Evolutionary conservation across 306 rosid species (phyloP), one percentile per base, ranked within the genome.

Genomic region (Citrullus colocynthis): DNA sequence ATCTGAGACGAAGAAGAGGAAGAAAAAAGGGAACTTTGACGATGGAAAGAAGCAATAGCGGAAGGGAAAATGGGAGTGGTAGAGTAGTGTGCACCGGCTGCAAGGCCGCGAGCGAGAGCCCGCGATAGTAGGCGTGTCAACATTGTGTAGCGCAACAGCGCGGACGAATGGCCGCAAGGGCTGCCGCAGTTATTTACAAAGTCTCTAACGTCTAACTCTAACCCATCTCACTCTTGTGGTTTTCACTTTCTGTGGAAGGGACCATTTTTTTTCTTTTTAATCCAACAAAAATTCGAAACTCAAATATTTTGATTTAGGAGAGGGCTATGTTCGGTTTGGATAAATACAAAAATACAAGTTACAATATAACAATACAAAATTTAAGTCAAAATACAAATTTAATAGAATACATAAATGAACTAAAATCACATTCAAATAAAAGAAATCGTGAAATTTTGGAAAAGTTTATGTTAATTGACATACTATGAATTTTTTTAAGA

Each of bases 1-100:
- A 34, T 79, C 76, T 79, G 83, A 51, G 88, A 28, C 2, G 88
- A 80, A 64, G 86, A 83, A 59, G 85, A 78, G 70, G 79, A 79
- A 49, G 74, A 78, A 34, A 64, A 82, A 39, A 42, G 14, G 7
- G 63, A 75, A 57, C 48, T 32, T 54, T 3, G 62, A 24, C 16
- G 80, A 76, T 60, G 51, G 17, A 42, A 78, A 59, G 7, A 36
- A 75, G 81, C 65, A 16, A 79, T 51, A 18, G 17, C 36, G 37
- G 78, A 14, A 12, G 21, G 14, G 69, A 6, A 20, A 18, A 16
- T 54, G 57, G 67, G 80, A 7, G 39, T 59, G 42, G 81, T n/a
- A 17, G 64, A 39, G 45, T 48, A 39, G 81, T 17, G 62, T 34
- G 80, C 71, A 13, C 36, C 24, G 75, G 80, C 39, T 21, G 67